Conservation (phyloP, 768 basidiomycete genomes). For the Mycena leptocephala region DNA sequence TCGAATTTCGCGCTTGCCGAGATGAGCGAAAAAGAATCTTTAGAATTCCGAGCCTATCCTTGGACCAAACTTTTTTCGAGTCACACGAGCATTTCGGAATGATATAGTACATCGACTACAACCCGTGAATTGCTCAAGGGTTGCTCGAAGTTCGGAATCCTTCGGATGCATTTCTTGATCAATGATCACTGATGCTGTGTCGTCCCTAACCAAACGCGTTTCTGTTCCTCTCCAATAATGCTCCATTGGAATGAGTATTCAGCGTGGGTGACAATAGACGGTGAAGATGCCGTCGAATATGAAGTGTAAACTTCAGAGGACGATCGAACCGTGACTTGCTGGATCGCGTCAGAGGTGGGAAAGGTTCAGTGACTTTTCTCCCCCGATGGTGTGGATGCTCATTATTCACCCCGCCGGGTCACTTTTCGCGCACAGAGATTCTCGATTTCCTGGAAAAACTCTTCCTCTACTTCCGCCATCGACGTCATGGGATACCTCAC, state of each 20-base stretch:
- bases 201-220: too few relatives aligned
- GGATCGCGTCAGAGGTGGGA: constrained; percentile 43
- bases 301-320: constrained; percentile 32
- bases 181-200: too few relatives aligned
- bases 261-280: constrained; percentile 38
- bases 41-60: too few relatives aligned
- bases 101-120: too few relatives aligned
- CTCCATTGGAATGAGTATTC: constrained; percentile 28
- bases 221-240: constrained; percentile 26
- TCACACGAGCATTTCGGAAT: too few relatives aligned
- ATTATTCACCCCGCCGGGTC: too few relatives aligned
- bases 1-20: too few relatives aligned
- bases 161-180: too few relatives aligned
- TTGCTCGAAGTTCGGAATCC: too few relatives aligned
- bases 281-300: constrained; percentile 24
- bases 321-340: constrained; percentile 37
- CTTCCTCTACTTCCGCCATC: background rate
- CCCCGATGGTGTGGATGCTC: background rate
- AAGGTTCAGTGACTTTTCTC: constrained; percentile 36
- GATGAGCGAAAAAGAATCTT: too few relatives aligned
- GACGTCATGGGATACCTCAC: constrained; percentile 8
- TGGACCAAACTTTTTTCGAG: too few relatives aligned
- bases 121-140: too few relatives aligned
- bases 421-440: constrained; percentile 29
- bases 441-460: constrained; percentile 32